Base-by-base conservation (phyloP, 768 basidiomycete genomes). In the Gautieria morchelliformis region DNA sequence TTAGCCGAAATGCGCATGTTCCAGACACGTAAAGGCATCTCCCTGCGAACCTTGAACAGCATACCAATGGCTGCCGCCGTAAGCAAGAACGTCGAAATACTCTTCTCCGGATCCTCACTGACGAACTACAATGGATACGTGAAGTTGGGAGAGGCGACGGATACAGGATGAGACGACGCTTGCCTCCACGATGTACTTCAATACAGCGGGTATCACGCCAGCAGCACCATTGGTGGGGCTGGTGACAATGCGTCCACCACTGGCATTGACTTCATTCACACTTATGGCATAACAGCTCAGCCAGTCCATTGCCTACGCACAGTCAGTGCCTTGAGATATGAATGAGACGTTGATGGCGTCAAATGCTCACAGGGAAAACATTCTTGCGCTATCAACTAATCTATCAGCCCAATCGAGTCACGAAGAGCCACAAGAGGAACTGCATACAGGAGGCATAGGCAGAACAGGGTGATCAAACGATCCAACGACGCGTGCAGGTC, bases 211-310 rank as follows among this genome's bases (percentile, higher is more conserved):
- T 53, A 97, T 95, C 45, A 97, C 88, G 7, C 94, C 95, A 10
- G 88, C 87, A 0, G 93, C 92, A 45, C 94, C 94, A 65, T 93
- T 93, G 6, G 93, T 94, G 2, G 90, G 94, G 5, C 89, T 89
- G 2, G 94, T 97, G 47, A 98, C 94, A 53, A 98, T 95, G 33
- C 94, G 78, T 0, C 94, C 94, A 0, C 94, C 93, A 32, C 82
- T 79, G 4, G 93, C 93, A 65, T 95, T 96, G 12, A 95, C 93
- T 68, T 96, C 94, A 64, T 95, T 95, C 12, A 93, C 92, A 17
- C 91, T 90, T 54, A 93, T 94, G 3, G 93, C 94, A 69, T 96
- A 97, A 60, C 90, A 91, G 1, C 87, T 89, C 59, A 98, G 73
- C 66, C 93, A 94, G 66, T 98, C 93, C 71, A 98, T 83, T 0